phyloP scores from a whole-genome alignment of 495 filamentous ascomycete species.

The Patellaria atrata region DNA sequence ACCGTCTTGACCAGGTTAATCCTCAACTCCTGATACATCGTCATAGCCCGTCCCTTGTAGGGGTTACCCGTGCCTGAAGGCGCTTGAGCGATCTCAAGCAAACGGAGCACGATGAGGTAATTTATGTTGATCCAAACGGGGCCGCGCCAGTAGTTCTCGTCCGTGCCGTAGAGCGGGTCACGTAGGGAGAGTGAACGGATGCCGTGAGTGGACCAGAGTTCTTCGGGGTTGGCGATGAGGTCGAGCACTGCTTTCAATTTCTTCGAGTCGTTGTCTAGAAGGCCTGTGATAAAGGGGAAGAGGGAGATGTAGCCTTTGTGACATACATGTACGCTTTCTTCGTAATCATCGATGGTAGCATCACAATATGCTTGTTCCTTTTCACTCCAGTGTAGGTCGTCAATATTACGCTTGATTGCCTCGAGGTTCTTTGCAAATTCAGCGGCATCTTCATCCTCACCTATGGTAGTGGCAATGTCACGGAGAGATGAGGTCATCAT shows the following conservation, averaged over 20 bases:
- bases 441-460: conserved; percentile 56
- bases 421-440: conserved; percentile 57
- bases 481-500: conserved; percentile 74
- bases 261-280: conserved; percentile 57
- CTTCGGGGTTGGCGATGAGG: conserved; percentile 62
- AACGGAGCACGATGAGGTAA: conserved; percentile 67
- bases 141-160: conserved; percentile 93
- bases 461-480: conserved; percentile 59
- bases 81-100: conserved; percentile 44
- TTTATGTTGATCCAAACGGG: conserved; percentile 98
- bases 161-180: conserved; percentile 71
- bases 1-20: conserved; percentile 81
- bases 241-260: conserved; percentile 61
- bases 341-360: conserved; percentile 87
- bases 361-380: conserved; percentile 76
- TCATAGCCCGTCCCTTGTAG: conserved; percentile 51
- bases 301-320: conserved; percentile 94
- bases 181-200: conserved; percentile 76
- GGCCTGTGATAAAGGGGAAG: conserved; percentile 78
- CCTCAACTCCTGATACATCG: conserved; percentile 62
- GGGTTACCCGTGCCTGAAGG: no score
- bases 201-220: conserved; percentile 77
- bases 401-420: conserved; percentile 75
- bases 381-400: conserved; percentile 85
- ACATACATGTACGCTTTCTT: conserved; percentile 79